Evolutionary conservation across 805 yeast genomes (phyloP).

Genomic region (Sugiyamaella qingdaonensis): DNA sequence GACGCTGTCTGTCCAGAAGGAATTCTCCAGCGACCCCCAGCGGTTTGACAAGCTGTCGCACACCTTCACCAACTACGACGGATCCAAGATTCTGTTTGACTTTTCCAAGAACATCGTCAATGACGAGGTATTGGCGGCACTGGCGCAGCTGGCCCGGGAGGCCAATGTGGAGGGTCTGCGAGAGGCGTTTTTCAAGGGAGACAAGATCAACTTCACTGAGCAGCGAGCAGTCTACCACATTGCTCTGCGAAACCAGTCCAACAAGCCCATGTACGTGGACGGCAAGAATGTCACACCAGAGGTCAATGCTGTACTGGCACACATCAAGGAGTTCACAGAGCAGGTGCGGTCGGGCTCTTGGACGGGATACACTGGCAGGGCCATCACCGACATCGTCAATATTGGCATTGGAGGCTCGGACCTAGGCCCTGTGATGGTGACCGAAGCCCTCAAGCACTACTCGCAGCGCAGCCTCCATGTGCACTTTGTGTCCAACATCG

Average conservation of each 20-base stretch:
- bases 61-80: constrained; percentile 79
- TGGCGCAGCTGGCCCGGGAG: constrained; percentile 81
- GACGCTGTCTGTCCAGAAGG: constrained; percentile 66
- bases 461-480: constrained; percentile 63
- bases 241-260: constrained; percentile 90
- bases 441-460: constrained; percentile 94
- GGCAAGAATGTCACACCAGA: constrained; percentile 87
- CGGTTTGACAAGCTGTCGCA: constrained; percentile 75
- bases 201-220: constrained; percentile 92
- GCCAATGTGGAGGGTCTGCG: constrained; percentile 83
- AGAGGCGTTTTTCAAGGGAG: constrained; percentile 89
- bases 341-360: constrained; percentile 87
- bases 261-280: constrained; percentile 81
- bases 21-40: constrained; percentile 66
- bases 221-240: constrained; percentile 90
- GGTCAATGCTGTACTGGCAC: constrained; percentile 85
- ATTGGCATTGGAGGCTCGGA: constrained; percentile 99
- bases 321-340: constrained; percentile 94
- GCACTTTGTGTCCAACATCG: constrained; percentile 96
- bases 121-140: constrained; percentile 67
- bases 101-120: constrained; percentile 91
- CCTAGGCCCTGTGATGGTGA: constrained; percentile 98
- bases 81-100: constrained; percentile 85
- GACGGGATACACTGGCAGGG: constrained; percentile 96
- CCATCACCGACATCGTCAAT: constrained; percentile 90